Evolutionary conservation across 2,329 filamentous ascomycete genomes (phyloP).

Genomic region (Calonectria hongkongensis): DNA sequence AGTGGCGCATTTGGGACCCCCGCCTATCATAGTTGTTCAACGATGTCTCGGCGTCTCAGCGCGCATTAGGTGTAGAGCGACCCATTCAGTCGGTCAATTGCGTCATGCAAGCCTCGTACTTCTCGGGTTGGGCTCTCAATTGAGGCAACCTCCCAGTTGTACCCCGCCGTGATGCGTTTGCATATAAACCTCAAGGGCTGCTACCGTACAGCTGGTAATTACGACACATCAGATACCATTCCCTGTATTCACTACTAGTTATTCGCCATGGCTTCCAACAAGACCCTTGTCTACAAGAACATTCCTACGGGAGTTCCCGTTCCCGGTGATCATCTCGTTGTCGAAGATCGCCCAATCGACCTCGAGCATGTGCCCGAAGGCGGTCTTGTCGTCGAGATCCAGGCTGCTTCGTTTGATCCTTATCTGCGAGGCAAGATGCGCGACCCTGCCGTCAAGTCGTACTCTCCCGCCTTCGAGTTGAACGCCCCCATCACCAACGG

Average conservation of each 20-base stretch:
- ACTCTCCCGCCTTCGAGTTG: constrained; percentile 69
- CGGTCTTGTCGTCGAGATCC: constrained; percentile 82
- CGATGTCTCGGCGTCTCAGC: constrained; percentile 2
- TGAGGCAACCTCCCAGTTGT: background rate
- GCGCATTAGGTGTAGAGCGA: background rate
- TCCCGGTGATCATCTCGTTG: constrained; percentile 79
- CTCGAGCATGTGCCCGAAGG: constrained; percentile 73
- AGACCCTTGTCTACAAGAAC: constrained; percentile 83
- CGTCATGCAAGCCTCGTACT: constrained; percentile 19
- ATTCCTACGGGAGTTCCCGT: constrained; percentile 80
- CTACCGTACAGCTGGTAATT: background rate
- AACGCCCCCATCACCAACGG: constrained; percentile 79
- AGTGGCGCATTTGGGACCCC: background rate
- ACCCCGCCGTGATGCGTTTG: background rate
- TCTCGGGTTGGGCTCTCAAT: background rate
- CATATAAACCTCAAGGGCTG: constrained; percentile 9
- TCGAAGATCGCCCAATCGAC: constrained; percentile 82
- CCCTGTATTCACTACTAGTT: background rate
- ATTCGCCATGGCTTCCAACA: constrained; percentile 73
- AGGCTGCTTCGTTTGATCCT: constrained; percentile 87
- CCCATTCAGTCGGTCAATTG: constrained; percentile 8
- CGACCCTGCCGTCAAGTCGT: constrained; percentile 77
- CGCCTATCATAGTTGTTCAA: background rate
- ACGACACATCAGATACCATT: background rate
- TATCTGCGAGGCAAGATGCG: constrained; percentile 91